Conservation (phyloP, 345 rosid genomes). For the Boechera divaricarpa region DNA sequence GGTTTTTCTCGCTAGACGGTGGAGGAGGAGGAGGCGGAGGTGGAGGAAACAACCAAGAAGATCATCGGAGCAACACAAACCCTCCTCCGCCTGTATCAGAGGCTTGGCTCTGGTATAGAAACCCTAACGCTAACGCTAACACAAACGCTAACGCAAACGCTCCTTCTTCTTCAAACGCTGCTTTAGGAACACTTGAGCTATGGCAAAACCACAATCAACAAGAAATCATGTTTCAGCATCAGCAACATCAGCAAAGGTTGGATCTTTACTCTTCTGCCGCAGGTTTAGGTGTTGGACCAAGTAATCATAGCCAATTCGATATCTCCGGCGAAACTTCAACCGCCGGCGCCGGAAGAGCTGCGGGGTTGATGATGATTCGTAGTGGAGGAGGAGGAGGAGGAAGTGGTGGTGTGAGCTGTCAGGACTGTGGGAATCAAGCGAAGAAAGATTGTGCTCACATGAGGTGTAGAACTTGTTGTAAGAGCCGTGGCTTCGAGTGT, state of each 20-base stretch:
- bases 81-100: slow-evolving; percentile 54
- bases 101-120: slow-evolving; percentile 61
- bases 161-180: slow-evolving; percentile 45
- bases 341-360: slow-evolving; percentile 42
- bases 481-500: slow-evolving; percentile 83
- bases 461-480: slow-evolving; percentile 89
- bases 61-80: slow-evolving; percentile 44
- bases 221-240: slow-evolving; percentile 51
- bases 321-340: slow-evolving; percentile 56
- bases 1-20: slow-evolving; percentile 59
- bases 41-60: slow-evolving; percentile 45
- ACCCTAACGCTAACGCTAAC: slow-evolving; percentile 54
- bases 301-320: slow-evolving; percentile 46
- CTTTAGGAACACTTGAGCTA: slow-evolving; percentile 71
- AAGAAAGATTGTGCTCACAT: slow-evolving; percentile 79
- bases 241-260: slow-evolving; percentile 55
- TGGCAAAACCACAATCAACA: slow-evolving; percentile 72
- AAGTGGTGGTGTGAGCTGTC: slow-evolving; percentile 59
- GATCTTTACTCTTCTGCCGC: slow-evolving; percentile 67
- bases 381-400: slow-evolving; percentile 33
- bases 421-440: slow-evolving; percentile 93
- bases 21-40: slow-evolving; percentile 50
- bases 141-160: slow-evolving; percentile 38
- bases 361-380: slow-evolving; percentile 51
- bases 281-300: slow-evolving; percentile 77